Conservation (phyloP, 208 protist genomes). For the Blechomonas ayalai region DNA sequence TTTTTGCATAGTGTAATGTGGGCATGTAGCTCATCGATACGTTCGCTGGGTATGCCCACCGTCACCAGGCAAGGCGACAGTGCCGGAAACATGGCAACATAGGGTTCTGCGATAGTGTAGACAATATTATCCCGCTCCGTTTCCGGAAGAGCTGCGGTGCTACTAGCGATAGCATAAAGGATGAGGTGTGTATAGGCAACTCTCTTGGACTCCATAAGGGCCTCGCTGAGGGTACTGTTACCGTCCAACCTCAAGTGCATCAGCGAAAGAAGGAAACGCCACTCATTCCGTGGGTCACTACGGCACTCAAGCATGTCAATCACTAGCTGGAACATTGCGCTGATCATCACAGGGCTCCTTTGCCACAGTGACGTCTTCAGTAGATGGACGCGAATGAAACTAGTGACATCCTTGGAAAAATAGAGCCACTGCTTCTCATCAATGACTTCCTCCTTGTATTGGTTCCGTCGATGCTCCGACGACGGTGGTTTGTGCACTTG, state of each 20-base stretch:
- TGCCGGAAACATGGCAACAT: conserved; percentile 33
- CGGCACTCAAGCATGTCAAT: conserved; percentile 35
- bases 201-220: conserved; percentile 19
- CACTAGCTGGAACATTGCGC: conserved; percentile 20
- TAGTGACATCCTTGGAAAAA: conserved; percentile 53
- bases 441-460: conserved; percentile 33
- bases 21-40: conserved; percentile 45
- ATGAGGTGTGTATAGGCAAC: conserved; percentile 31
- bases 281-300: conserved; percentile 19
- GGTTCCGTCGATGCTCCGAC: not conserved
- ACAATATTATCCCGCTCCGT: conserved; percentile 22
- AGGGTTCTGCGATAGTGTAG: conserved; percentile 29
- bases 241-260: conserved; percentile 17
- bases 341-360: conserved; percentile 15
- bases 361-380: conserved; percentile 35
- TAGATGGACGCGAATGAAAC: conserved; percentile 38
- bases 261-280: conserved; percentile 27
- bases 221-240: conserved; percentile 9
- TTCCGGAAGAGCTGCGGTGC: conserved; percentile 17
- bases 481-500: not conserved
- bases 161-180: conserved; percentile 21
- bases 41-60: conserved; percentile 14
- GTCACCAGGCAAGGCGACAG: conserved; percentile 20
- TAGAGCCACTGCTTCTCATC: conserved; percentile 54
- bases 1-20: conserved; percentile 32